Evolutionary conservation across 2,329 filamentous ascomycete genomes (phyloP).

Genomic region (Sclerotinia minor): DNA sequence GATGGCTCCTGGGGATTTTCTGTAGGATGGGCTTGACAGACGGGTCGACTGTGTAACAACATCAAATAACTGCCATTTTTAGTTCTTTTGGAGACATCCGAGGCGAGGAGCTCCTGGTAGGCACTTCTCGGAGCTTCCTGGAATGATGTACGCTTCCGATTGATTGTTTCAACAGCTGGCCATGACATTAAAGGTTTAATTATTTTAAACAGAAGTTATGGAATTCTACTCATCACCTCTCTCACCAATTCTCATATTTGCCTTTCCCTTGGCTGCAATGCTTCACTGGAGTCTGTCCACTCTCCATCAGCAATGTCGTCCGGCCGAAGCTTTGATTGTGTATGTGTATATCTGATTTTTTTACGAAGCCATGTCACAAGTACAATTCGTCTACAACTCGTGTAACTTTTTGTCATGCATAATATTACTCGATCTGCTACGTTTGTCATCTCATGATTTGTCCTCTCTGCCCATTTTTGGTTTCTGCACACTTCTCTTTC

Average conservation of each 20-base stretch:
- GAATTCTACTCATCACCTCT: neutral
- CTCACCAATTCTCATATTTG: neutral
- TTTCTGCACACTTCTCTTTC: neutral
- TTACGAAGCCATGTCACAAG: neutral
- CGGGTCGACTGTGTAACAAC: conserved; percentile 1
- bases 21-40: conserved; percentile 37
- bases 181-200: neutral
- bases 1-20: conserved; percentile 42
- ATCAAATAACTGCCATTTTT: conserved; percentile 17
- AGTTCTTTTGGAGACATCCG: neutral
- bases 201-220: neutral
- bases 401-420: neutral
- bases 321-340: neutral
- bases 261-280: neutral
- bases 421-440: neutral
- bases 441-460: neutral
- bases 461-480: neutral
- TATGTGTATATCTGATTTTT: neutral
- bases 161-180: neutral
- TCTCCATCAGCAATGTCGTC: neutral
- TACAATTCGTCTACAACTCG: neutral
- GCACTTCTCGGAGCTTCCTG: neutral
- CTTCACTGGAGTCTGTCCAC: neutral
- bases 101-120: neutral
- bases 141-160: neutral